A percentile compares a stretch with the other conserved stretches of the same genome.
Evolutionary conservation across 106 monocot genomes (phyloP).

Genomic region (Phalaenopsis aphrodite): DNA sequence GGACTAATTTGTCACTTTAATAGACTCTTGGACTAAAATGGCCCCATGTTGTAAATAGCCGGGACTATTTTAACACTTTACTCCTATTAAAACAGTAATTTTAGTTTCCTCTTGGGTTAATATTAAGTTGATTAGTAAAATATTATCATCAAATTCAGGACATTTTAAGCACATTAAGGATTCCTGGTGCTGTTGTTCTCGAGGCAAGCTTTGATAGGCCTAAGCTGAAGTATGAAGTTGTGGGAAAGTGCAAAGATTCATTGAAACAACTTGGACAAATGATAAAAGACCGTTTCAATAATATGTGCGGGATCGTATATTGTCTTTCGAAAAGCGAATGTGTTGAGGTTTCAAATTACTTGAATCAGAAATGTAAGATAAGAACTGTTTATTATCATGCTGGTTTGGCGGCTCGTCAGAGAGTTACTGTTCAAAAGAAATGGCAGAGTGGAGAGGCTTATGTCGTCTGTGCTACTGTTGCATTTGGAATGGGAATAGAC

Average conservation of each 20-base stretch:
- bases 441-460: constrained; percentile 83
- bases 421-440: constrained; percentile 71
- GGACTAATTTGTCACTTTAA: no score
- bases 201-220: constrained; percentile 91
- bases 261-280: constrained; percentile 75
- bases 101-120: background rate
- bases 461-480: constrained; percentile 93
- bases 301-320: constrained; percentile 83
- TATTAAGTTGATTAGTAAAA: background rate
- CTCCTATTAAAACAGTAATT: background rate
- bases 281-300: constrained; percentile 62
- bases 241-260: constrained; percentile 67
- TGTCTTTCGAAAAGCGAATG: constrained; percentile 94
- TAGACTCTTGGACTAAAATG: no score
- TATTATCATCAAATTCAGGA: constrained; percentile 45
- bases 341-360: constrained; percentile 55
- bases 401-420: constrained; percentile 68
- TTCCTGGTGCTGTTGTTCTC: constrained; percentile 65
- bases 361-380: constrained; percentile 78
- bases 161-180: constrained; percentile 63
- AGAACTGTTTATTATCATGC: constrained; percentile 81
- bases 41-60: no score
- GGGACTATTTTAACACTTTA: no score
- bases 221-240: constrained; percentile 77
- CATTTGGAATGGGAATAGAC: constrained; percentile 99